Percentiles rank a stretch among this genome's conserved stretches.
Conservation (phyloP, 768 basidiomycete species). For the Trametes gibbosa region DNA sequence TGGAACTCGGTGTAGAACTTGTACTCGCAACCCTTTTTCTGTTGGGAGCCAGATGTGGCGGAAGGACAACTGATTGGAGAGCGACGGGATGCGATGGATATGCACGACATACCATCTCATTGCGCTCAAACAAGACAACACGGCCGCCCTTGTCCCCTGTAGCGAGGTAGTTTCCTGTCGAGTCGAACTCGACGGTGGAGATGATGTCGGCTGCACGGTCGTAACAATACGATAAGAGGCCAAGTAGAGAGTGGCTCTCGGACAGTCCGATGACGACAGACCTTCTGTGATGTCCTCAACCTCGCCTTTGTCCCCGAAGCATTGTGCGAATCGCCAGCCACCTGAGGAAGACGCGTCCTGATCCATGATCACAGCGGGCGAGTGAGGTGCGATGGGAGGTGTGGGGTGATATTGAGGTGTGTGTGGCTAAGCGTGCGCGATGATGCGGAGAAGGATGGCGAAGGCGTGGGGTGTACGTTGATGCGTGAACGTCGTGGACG, state of each 20-base stretch:
- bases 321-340: conserved; percentile 98
- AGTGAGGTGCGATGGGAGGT: conserved; percentile 22
- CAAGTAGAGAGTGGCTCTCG: conserved; percentile 10
- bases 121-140: conserved; percentile 97
- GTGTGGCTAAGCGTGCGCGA: conserved; percentile 8
- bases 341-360: conserved; percentile 80
- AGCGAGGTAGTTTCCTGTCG: conserved; percentile 98
- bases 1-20: conserved; percentile 99
- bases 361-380: conserved; percentile 56
- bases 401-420: conserved; percentile 12
- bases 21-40: conserved; percentile 99
- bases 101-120: conserved; percentile 75
- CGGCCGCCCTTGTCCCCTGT: conserved; percentile 99
- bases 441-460: conserved; percentile 27
- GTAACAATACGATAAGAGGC: conserved; percentile 24
- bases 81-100: not conserved
- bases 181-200: conserved; percentile 99
- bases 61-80: conserved; percentile 11
- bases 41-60: conserved; percentile 2
- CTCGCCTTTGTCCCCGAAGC: conserved; percentile 99
- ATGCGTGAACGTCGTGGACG: not conserved
- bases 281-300: conserved; percentile 99
- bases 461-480: not conserved
- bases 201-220: conserved; percentile 90
- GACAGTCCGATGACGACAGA: conserved; percentile 42